Evolutionary conservation across 495 filamentous ascomycete species (phyloP).

Genomic region (Aspergillus diversus): DNA sequence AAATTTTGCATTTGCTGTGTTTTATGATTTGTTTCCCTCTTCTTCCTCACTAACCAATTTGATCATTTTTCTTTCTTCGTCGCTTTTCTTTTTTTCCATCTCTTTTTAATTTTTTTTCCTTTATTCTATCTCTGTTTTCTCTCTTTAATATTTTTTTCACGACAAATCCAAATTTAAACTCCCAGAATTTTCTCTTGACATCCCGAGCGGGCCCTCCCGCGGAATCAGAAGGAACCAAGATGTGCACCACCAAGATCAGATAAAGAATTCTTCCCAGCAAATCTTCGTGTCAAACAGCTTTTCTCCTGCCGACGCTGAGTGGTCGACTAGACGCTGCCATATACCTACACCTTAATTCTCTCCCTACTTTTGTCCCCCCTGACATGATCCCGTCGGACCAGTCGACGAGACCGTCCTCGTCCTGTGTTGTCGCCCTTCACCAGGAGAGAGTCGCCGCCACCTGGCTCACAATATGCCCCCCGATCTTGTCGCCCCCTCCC

Average conservation of each 20-base stretch:
- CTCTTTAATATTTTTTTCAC: constrained; percentile 10
- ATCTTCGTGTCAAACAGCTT: background rate
- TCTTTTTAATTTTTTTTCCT: background rate
- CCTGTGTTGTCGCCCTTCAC: constrained; percentile 24
- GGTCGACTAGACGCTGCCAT: constrained; percentile 14
- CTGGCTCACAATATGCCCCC: constrained; percentile 22
- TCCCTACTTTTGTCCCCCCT: constrained; percentile 19
- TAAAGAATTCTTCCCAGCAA: constrained; percentile 5
- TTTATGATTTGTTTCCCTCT: constrained; percentile 8
- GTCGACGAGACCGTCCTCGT: constrained; percentile 29
- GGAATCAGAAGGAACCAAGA: constrained; percentile 17
- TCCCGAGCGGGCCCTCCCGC: constrained; percentile 20
- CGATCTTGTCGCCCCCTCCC: constrained; percentile 14
- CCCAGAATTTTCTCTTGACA: constrained; percentile 1
- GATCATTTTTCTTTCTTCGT: background rate
- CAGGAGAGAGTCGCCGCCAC: constrained; percentile 15
- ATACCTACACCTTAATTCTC: constrained; percentile 6
- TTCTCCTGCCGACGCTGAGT: constrained; percentile 9
- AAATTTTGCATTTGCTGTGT: constrained; percentile 14
- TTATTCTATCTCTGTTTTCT: background rate
- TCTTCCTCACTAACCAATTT: constrained; percentile 4
- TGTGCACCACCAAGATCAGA: constrained; percentile 19
- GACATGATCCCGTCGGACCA: constrained; percentile 29
- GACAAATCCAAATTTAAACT: constrained; percentile 3
- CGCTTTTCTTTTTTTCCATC: constrained; percentile 14